Conservation (phyloP, 2,329 filamentous ascomycete genomes). For the Cladosporium sp. region DNA sequence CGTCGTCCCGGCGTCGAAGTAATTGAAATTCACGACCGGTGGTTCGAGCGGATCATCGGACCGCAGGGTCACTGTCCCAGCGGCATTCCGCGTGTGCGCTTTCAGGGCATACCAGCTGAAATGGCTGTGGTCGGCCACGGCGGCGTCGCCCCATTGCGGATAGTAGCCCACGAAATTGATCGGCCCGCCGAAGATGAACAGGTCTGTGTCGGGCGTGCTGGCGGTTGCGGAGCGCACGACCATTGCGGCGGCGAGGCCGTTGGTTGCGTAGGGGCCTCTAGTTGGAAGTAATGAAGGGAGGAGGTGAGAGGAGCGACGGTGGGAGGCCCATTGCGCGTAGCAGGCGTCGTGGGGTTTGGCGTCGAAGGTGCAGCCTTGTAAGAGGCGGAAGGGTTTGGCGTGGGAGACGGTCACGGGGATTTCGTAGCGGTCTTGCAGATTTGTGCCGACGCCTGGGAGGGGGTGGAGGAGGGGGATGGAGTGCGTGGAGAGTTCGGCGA, state of each 20-base stretch:
- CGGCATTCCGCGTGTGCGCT: slow-evolving; percentile 63
- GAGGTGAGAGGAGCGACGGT: neutral
- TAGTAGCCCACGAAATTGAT: slow-evolving; percentile 59
- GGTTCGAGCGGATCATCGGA: slow-evolving; percentile 64
- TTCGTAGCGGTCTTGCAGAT: slow-evolving; percentile 64
- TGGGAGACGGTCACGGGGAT: slow-evolving; percentile 53
- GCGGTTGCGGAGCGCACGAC: slow-evolving; percentile 39
- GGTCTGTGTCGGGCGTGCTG: slow-evolving; percentile 45
- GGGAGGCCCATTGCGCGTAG: slow-evolving; percentile 38
- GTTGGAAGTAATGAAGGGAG: slow-evolving; percentile 33
- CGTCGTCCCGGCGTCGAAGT: slow-evolving; percentile 51
- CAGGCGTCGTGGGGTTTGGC: slow-evolving; percentile 42
- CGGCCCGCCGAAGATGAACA: slow-evolving; percentile 59
- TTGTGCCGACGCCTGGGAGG: slow-evolving; percentile 60
- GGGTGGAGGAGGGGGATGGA: slow-evolving; percentile 58
- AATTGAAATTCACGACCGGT: slow-evolving; percentile 65
- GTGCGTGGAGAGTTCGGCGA: slow-evolving; percentile 54
- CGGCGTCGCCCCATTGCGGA: slow-evolving; percentile 54
- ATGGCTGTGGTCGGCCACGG: slow-evolving; percentile 46
- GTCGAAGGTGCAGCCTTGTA: slow-evolving; percentile 45
- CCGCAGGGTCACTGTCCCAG: slow-evolving; percentile 62
- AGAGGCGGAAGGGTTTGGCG: slow-evolving; percentile 39
- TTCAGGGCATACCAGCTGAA: slow-evolving; percentile 60
- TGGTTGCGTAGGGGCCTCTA: slow-evolving; percentile 49
- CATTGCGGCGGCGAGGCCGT: slow-evolving; percentile 50